Evolutionary conservation across 331 rosid species (phyloP), one percentile per base, ranked within the genome.

Genomic region (Stylosanthes scabra): DNA sequence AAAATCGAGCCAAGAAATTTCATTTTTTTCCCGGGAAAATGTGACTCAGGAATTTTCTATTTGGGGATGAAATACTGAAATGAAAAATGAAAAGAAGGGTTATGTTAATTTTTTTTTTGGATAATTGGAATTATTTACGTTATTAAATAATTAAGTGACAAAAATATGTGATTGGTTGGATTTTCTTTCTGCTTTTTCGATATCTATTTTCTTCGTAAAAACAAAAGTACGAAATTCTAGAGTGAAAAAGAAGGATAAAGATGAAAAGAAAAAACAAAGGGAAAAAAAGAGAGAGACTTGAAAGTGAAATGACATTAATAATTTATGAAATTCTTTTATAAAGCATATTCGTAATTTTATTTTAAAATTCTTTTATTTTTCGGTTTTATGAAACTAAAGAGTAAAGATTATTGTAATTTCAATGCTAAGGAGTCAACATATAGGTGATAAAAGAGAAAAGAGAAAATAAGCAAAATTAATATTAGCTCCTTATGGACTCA

Each of bases 131-230:
- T 51, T n/a, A 51, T 74, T 83, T 39, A 56, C 57, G 75, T 81
- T 79, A 86, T 83, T 57, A 11, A 40, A 20, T 71, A 25, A 3
- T 45, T n/a, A n/a, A n/a, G n/a, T n/a, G n/a, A n/a, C n/a, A 16
- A 66, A 85, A 86, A 47, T 52, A 78, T 46, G 52, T 69, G 76
- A 82, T 75, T 82, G 86, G 78, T 31, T 74, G 57, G 55, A 56
- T 63, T 78, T 37, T 51, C 40, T 27, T 64, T 28, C 42, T 15
- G 3, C 12, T 3, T 49, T 29, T 27, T 58, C n/a, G 9, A 4
- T 55, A 14, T n/a, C n/a, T 11, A 9, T 3, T 2, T 20, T 51
- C 39, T 34, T 49, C 39, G 2, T 15, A 9, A 58, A 58, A 49
- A 31, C 51, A 62, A 41, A 20, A 25, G 34, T 20, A 54, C 11